Base-by-base conservation (phyloP, 495 filamentous ascomycete species). In the Parathielavia hyrcaniae region DNA sequence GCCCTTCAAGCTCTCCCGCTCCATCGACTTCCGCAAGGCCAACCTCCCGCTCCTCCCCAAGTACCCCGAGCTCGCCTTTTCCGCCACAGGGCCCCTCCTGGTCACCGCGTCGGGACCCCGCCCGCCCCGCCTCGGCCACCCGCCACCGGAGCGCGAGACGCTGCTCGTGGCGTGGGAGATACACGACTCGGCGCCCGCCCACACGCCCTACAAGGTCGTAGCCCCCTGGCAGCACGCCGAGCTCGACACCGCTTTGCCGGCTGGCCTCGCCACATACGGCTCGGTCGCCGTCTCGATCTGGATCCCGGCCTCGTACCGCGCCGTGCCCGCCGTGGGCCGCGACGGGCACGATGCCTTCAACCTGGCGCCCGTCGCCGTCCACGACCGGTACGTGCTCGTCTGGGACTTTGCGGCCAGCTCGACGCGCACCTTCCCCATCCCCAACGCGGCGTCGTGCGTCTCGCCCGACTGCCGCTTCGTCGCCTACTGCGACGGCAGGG, bases 1-100 rank as follows among this genome's bases (percentile, higher is more conserved):
- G 86, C 61, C 83, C 83, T 62, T 86, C 79, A 53, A 78, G 69
- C 57, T 92, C 75, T 61, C 79, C 73, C 67, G 91, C 86, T 50
- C 88, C 85, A 68, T 87, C 86, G 46, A 95, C 79, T 65, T 73
- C 19, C 57, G 58, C 57, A 60, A 64, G 12, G 65, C 64, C 39
- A 60, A 52, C 46, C 67, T 73, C 11, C 70, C 70, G 13, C 34
- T 73, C 34, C 22, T 71, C 5, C 70, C 70, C 17, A 68, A 71
- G 26, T 71, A 65, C 48, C 70, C 70, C 38, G 70, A 73, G 46
- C 67, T 73, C 40, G 69, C 69, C 23, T 69, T 71, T 38, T 71
- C 69, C 22, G 59, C 65, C 14, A 73, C 70, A 1, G 61, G 64
- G 1, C 70, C 70, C 8, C 52, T 73, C 19, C 64, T 73, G 16